Conservation (phyloP, 2,329 filamentous ascomycete genomes). For the Huntiella omanensis region DNA sequence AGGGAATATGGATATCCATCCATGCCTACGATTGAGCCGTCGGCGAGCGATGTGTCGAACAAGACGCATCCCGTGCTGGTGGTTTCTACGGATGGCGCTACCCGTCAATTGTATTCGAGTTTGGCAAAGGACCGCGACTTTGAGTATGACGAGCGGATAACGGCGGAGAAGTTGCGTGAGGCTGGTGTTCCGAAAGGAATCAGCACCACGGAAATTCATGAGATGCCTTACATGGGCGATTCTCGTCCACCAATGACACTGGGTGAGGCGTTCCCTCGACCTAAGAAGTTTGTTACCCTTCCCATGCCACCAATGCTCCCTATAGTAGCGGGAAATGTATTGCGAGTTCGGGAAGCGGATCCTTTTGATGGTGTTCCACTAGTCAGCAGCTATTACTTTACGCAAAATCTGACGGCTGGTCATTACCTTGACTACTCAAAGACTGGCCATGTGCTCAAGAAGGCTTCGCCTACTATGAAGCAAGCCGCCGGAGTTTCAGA, state of each 20-base stretch:
- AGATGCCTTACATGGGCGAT: conserved; percentile 21
- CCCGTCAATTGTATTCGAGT: conserved; percentile 71
- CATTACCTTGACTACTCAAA: conserved; percentile 54
- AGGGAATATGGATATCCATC: conserved; percentile 38
- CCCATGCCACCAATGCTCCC: conserved; percentile 42
- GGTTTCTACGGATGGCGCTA: conserved; percentile 55
- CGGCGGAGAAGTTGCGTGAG: conserved; percentile 34
- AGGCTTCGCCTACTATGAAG: conserved; percentile 33
- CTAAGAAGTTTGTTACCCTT: conserved; percentile 33
- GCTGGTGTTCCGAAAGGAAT: conserved; percentile 56
- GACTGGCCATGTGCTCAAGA: conserved; percentile 15
- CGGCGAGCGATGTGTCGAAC: conserved; percentile 1
- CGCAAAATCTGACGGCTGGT: conserved; percentile 44
- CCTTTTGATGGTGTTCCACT: conserved; percentile 35
- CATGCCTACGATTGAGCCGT: not conserved
- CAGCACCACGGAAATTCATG: conserved; percentile 22
- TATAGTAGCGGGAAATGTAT: conserved; percentile 41
- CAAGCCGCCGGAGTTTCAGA: conserved; percentile 43
- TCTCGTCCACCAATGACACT: conserved; percentile 35
- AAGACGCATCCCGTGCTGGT: conserved; percentile 42
- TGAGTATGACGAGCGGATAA: conserved; percentile 14
- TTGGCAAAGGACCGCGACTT: conserved; percentile 28
- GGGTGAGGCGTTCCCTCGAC: conserved; percentile 38
- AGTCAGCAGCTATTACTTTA: conserved; percentile 42
- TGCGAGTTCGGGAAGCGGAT: conserved; percentile 36